These are phyloP conservation scores for Boletus sensibilis DNA, from an alignment of 768 basidiomycete genomes.

Conservation along the genomic window DNA sequence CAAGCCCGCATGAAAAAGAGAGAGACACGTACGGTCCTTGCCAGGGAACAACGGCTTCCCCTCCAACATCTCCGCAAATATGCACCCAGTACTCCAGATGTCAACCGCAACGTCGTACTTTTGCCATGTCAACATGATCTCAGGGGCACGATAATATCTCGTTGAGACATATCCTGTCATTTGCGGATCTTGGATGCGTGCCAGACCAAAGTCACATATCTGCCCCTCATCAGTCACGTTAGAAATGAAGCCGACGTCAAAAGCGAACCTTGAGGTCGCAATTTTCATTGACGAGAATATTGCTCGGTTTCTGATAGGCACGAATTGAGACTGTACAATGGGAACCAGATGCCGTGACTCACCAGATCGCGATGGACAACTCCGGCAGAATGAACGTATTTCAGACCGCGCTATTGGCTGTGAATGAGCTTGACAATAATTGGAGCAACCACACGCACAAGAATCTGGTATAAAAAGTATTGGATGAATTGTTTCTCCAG, in stretches of 20 bases:
- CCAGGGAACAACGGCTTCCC: conserved; percentile 99
- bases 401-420: conserved; percentile 77
- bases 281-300: conserved; percentile 99
- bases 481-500: conserved; percentile 99
- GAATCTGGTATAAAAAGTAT: conserved; percentile 98
- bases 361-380: conserved; percentile 97
- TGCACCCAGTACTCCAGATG: conserved; percentile 99
- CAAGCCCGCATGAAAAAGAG: not conserved
- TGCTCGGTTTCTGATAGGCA: conserved; percentile 83
- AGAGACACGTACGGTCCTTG: conserved; percentile 85
- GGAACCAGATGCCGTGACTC: conserved; percentile 25
- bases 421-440: conserved; percentile 7
- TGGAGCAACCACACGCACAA: conserved; percentile 50
- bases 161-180: conserved; percentile 99
- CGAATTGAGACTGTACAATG: not conserved
- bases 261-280: conserved; percentile 88
- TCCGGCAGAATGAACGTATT: conserved; percentile 99
- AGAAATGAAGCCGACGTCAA: not conserved
- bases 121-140: conserved; percentile 99
- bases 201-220: conserved; percentile 99
- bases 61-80: conserved; percentile 99
- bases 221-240: conserved; percentile 30
- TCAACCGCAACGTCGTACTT: conserved; percentile 99
- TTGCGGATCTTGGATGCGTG: conserved; percentile 98
- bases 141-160: conserved; percentile 96